These are phyloP conservation scores for Monosporascus sp. DNA, from an alignment of 2,329 filamentous ascomycete species.

Conservation along the genomic window DNA sequence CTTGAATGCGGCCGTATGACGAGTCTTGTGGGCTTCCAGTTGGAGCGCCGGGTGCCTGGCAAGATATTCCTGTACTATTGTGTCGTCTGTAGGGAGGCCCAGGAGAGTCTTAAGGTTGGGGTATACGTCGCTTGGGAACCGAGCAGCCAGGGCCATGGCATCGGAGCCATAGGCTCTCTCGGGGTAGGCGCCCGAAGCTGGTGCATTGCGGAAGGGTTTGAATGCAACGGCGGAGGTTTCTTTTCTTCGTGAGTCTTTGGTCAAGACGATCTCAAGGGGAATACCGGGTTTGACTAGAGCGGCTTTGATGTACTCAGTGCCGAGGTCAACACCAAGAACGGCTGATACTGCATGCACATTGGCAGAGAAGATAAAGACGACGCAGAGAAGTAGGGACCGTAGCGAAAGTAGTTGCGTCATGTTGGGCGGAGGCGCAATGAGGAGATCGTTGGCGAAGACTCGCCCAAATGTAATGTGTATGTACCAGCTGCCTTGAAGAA, in stretches of 20 bases:
- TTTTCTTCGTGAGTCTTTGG: slow-evolving; percentile 96
- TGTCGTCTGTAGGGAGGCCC: slow-evolving; percentile 61
- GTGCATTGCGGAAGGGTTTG: slow-evolving; percentile 69
- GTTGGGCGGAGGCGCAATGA: slow-evolving; percentile 21
- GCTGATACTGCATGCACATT: slow-evolving; percentile 57
- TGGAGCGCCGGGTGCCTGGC: slow-evolving; percentile 73
- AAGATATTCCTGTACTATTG: slow-evolving; percentile 64
- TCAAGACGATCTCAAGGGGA: slow-evolving; percentile 94
- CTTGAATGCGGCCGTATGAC: slow-evolving; percentile 74
- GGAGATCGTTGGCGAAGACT: slow-evolving; percentile 21
- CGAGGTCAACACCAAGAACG: slow-evolving; percentile 88
- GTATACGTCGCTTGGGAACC: slow-evolving; percentile 91
- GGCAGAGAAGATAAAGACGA: slow-evolving; percentile 38
- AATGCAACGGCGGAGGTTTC: slow-evolving; percentile 88
- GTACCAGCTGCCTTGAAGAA: slow-evolving; percentile 11
- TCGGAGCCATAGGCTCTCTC: slow-evolving; percentile 91
- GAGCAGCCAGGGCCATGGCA: slow-evolving; percentile 76
- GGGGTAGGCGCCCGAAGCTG: slow-evolving; percentile 64
- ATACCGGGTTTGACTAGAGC: slow-evolving; percentile 93
- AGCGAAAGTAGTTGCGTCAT: slow-evolving; percentile 35
- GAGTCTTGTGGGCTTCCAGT: slow-evolving; percentile 52
- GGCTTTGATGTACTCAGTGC: slow-evolving; percentile 96
- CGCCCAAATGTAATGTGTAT: slow-evolving; percentile 16
- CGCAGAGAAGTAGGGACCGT: slow-evolving; percentile 31
- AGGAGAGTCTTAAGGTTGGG: slow-evolving; percentile 87